Percentiles rank a stretch among this genome's conserved stretches.
phyloP scores from a whole-genome alignment of 2,329 filamentous ascomycete genomes.

The Aspergillus arachidicola region DNA sequence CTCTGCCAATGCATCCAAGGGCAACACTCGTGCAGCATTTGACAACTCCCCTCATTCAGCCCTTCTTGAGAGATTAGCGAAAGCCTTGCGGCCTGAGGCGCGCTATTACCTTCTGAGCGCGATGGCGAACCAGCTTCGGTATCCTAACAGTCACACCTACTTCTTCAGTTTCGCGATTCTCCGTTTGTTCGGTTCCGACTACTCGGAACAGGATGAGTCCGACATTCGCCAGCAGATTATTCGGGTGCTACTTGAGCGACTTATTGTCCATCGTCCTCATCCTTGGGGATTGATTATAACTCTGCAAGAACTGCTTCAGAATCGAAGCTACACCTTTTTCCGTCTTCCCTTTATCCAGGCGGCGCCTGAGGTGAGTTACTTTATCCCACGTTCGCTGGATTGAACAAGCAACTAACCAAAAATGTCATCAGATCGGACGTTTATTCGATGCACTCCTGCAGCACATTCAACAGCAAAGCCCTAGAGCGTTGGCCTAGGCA shows the following conservation, averaged over 20 bases:
- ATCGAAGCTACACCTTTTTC: constrained; percentile 88
- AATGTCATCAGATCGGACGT: constrained; percentile 41
- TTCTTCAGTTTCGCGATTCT: constrained; percentile 89
- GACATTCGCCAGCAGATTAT: constrained; percentile 90
- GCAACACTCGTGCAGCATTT: constrained; percentile 61
- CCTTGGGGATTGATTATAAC: constrained; percentile 94
- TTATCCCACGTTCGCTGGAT: neutral
- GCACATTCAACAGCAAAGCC: constrained; percentile 53
- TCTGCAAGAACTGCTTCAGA: constrained; percentile 86
- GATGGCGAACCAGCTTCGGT: constrained; percentile 89
- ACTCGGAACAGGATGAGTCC: constrained; percentile 68
- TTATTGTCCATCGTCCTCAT: constrained; percentile 87
- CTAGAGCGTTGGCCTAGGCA: constrained; percentile 39
- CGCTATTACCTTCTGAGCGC: constrained; percentile 83
- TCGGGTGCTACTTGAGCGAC: constrained; percentile 81
- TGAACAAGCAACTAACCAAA: constrained; percentile 9
- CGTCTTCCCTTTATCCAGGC: constrained; percentile 89
- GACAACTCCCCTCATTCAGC: constrained; percentile 69
- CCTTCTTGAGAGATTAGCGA: constrained; percentile 74
- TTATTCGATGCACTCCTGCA: constrained; percentile 49
- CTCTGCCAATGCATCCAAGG: constrained; percentile 59
- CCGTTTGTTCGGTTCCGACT: constrained; percentile 78
- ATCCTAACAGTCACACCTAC: constrained; percentile 84
- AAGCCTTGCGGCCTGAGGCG: constrained; percentile 73
- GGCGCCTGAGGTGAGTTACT: constrained; percentile 71